phyloP scores from a whole-genome alignment of 192 early-diverging fungal genomes.

The Backusella liffmaniae region DNA sequence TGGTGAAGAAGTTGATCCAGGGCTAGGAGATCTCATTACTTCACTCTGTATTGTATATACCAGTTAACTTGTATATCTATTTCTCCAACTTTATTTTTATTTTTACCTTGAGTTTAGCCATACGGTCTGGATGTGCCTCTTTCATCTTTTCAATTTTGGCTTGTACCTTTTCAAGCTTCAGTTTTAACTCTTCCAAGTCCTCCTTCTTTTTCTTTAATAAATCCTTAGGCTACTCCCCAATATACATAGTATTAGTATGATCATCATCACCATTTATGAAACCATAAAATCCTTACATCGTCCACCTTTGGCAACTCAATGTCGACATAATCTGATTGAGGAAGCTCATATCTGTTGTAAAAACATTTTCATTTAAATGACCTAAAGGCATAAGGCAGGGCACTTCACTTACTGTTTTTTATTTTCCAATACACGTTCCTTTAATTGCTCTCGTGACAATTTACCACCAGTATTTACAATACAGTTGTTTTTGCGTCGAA shows the following conservation, averaged over 20 bases:
- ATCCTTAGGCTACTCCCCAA: conserved; percentile 23
- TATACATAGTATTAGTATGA: not conserved
- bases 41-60: not conserved
- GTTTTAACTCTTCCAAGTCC: conserved; percentile 56
- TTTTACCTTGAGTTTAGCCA: conserved; percentile 27
- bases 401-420: conserved; percentile 61
- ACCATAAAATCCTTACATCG: conserved; percentile 51
- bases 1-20: not conserved
- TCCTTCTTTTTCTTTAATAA: conserved; percentile 62
- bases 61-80: not conserved
- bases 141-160: conserved; percentile 51
- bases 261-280: not conserved
- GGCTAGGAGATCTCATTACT: not conserved
- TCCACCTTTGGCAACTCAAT: conserved; percentile 74
- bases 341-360: conserved; percentile 61
- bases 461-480: conserved; percentile 89
- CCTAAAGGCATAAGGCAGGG: not conserved
- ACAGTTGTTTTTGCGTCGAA: conserved; percentile 91
- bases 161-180: conserved; percentile 60
- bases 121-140: conserved; percentile 21
- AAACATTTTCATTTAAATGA: not conserved
- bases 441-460: conserved; percentile 70
- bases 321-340: conserved; percentile 62
- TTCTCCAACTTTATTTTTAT: not conserved
- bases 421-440: conserved; percentile 65